Base-by-base conservation (phyloP, 2,329 filamentous ascomycete species). In the Colletotrichum filicis region DNA sequence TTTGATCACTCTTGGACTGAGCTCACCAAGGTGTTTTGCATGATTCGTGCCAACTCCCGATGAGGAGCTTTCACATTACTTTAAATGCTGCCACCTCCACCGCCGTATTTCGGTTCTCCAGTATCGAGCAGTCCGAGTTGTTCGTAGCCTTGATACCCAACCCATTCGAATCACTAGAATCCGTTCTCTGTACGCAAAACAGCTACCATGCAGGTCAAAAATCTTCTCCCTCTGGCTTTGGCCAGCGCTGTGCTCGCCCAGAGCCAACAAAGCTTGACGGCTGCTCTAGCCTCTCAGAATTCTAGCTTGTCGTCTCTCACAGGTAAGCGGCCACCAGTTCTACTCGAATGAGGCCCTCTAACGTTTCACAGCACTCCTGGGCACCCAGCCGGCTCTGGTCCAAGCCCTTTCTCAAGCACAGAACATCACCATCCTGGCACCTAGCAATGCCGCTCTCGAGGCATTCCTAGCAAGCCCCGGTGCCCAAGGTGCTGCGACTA, bases 391-490 rank as follows among this genome's bases (percentile, higher is more conserved):
- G 6, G 60, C 58, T n/a, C 61, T 74, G 12, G 49, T 75, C 19
- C 24, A 68, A 55, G 42, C 59, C 12, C 68, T 76, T 12, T 37
- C 49, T 2, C 30, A 61, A 5, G 75, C 75, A 5, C 52, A 59
- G 22, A 89, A 91, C 76, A 82, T 91, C 70, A 92, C 90, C 16
- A 81, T 91, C 53, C 83, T 91, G 8, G 89, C 89, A 0, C 89
- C 89, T 0, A 86, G 82, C 76, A 89, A 91, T 75, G 76, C 84
- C 12, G 88, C 88, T 1, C 75, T 85, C 32, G 82, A 83, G 32
- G 79, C 76, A 4, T 74, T 83, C 5, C 77, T 84, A 35, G 82
- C 83, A 57, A 80, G 77, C 16, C 75, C 80, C 4, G 37, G 46
- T 16, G 26, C 64, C 24, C 46, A 53, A 4, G 76, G 80, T 5